phyloP scores from a whole-genome alignment of 768 basidiomycete genomes.

The Tephrocybe sp. region DNA sequence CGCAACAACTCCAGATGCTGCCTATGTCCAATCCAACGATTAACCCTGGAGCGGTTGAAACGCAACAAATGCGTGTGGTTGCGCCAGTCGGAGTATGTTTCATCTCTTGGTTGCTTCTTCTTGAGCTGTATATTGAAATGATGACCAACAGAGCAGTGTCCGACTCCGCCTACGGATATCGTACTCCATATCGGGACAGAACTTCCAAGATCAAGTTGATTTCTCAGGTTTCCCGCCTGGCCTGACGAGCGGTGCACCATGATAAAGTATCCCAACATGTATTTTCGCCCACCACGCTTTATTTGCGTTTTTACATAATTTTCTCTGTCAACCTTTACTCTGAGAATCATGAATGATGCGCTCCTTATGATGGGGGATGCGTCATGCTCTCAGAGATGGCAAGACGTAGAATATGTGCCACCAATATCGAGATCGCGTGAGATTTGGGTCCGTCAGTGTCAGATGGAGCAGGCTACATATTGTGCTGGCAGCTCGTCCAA shows the following conservation, averaged over 20 bases:
- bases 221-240: constrained; percentile 86
- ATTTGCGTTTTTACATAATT: too few relatives aligned
- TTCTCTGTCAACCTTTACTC: too few relatives aligned
- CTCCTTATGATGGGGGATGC: too few relatives aligned
- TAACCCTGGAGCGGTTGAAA: constrained; percentile 75
- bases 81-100: constrained; percentile 81
- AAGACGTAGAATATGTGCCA: too few relatives aligned
- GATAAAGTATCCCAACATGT: constrained; percentile 8
- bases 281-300: too few relatives aligned
- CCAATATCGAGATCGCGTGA: too few relatives aligned
- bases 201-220: constrained; percentile 89
- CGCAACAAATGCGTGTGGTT: constrained; percentile 92
- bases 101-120: not conserved
- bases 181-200: constrained; percentile 65
- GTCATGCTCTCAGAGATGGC: too few relatives aligned
- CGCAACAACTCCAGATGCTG: constrained; percentile 96
- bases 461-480: too few relatives aligned
- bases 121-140: constrained; percentile 1
- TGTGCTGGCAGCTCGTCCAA: too few relatives aligned
- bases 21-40: constrained; percentile 91
- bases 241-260: constrained; percentile 51
- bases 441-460: too few relatives aligned
- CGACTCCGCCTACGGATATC: constrained; percentile 84
- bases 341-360: too few relatives aligned
- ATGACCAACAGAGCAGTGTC: constrained; percentile 62